phyloP scores from a whole-genome alignment of 2,329 filamentous ascomycete species.

The Colletotrichum graminicola region DNA sequence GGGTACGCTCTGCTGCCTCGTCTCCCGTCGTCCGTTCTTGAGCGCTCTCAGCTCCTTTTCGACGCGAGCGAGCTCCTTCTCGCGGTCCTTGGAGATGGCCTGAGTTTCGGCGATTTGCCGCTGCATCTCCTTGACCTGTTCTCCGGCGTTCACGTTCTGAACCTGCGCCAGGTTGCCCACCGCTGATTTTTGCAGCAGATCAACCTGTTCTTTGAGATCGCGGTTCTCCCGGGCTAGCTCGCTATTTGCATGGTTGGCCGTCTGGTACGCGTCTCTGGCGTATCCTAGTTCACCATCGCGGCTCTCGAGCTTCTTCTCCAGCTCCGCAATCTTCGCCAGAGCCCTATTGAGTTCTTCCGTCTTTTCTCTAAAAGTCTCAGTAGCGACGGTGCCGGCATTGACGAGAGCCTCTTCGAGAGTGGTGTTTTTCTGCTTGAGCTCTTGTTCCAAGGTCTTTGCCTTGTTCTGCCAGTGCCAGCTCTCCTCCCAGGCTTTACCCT shows the following conservation, averaged over 20 bases:
- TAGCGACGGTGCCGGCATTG: constrained; percentile 32
- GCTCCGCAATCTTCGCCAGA: constrained; percentile 53
- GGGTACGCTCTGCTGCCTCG: constrained; percentile 67
- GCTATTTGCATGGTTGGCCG: constrained; percentile 62
- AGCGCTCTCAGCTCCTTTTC: constrained; percentile 63
- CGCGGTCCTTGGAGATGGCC: constrained; percentile 61
- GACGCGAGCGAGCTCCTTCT: constrained; percentile 61
- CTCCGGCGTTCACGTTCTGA: constrained; percentile 59
- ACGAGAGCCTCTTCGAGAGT: constrained; percentile 53
- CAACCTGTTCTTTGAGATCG: constrained; percentile 57
- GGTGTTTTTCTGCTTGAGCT: constrained; percentile 52
- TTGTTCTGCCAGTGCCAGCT: constrained; percentile 53
- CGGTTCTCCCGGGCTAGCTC: constrained; percentile 61
- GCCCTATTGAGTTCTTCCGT: constrained; percentile 57
- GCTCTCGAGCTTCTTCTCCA: constrained; percentile 54
- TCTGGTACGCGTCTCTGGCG: constrained; percentile 69
- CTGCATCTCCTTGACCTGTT: constrained; percentile 51
- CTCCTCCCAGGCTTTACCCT: constrained; percentile 52
- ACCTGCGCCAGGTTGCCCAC: constrained; percentile 60
- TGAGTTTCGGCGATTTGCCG: constrained; percentile 57
- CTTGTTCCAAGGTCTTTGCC: constrained; percentile 54
- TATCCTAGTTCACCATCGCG: constrained; percentile 67
- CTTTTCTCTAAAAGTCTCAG: constrained; percentile 52
- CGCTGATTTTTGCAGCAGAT: constrained; percentile 57
- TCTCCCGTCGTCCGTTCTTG: constrained; percentile 66